Conservation (phyloP, 257 asterid genomes). For the Solanum medicagineum region DNA sequence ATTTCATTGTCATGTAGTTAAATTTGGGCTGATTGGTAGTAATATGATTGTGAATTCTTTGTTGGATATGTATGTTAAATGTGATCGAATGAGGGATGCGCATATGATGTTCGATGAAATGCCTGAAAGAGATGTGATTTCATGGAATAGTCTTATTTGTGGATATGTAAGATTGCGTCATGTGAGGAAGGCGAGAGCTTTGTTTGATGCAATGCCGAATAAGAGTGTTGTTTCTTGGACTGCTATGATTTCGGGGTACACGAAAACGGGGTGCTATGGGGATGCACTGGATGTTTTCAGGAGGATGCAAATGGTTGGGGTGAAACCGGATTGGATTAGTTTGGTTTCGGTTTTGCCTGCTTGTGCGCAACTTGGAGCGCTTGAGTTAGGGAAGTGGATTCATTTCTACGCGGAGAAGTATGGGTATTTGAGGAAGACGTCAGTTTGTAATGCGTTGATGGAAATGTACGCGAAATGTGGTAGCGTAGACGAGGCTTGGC, state of each 20-base stretch:
- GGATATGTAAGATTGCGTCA: slow-evolving; percentile 54
- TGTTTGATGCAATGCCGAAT: slow-evolving; percentile 49
- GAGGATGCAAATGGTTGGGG: slow-evolving; percentile 55
- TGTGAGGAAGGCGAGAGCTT: slow-evolving; percentile 35
- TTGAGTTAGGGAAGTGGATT: slow-evolving; percentile 70
- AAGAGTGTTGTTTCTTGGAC: slow-evolving; percentile 68
- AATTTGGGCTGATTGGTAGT: slow-evolving; percentile 26
- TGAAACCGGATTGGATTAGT: slow-evolving; percentile 72
- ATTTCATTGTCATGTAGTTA: slow-evolving; percentile 45
- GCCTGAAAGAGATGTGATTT: slow-evolving; percentile 52
- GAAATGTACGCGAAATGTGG: slow-evolving; percentile 89
- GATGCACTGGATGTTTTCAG: slow-evolving; percentile 63
- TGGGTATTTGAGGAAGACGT: slow-evolving; percentile 33
- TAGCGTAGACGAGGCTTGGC: slow-evolving; percentile 37
- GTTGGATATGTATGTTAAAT: slow-evolving; percentile 61
- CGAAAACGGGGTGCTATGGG: slow-evolving; percentile 30
- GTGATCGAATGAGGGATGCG: slow-evolving; percentile 33
- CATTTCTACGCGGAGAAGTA: slow-evolving; percentile 46
- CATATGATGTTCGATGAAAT: slow-evolving; percentile 55
- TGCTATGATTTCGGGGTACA: slow-evolving; percentile 61
- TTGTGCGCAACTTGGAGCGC: slow-evolving; percentile 64
- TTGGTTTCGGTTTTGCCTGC: slow-evolving; percentile 58
- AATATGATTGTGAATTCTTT: slow-evolving; percentile 31
- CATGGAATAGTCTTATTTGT: slow-evolving; percentile 62
- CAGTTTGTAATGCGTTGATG: slow-evolving; percentile 57